Conservation (phyloP, 1,284 basidiomycete genomes). For the Ceratobasidium sp. region DNA sequence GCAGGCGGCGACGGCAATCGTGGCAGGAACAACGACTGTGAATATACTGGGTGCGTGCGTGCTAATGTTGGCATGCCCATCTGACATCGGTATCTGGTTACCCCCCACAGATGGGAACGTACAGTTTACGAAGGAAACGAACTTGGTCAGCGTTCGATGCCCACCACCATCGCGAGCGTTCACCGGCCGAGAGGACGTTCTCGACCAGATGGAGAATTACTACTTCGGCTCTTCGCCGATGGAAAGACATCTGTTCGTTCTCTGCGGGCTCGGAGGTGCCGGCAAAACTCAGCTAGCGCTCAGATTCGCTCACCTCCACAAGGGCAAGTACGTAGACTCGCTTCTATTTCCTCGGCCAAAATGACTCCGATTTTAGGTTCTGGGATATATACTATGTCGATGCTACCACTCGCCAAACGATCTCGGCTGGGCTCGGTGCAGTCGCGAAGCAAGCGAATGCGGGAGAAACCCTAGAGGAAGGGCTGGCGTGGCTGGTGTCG, state of each 20-base stretch:
- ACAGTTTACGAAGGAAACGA: too few species aligned
- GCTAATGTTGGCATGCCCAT: too few species aligned
- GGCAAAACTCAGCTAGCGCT: slow-evolving; percentile 13
- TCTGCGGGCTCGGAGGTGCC: slow-evolving; percentile 21
- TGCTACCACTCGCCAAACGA: slow-evolving; percentile 10
- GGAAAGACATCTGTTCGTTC: background rate
- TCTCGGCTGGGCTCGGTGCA: background rate
- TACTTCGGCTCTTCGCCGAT: background rate
- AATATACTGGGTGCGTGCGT: too few species aligned
- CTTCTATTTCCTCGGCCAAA: background rate
- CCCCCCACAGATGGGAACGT: too few species aligned
- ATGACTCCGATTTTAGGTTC: background rate
- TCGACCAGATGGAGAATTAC: background rate
- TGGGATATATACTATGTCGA: slow-evolving; percentile 16
- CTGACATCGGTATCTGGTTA: too few species aligned
- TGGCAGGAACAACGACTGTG: too few species aligned
- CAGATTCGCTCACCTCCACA: slow-evolving; percentile 8
- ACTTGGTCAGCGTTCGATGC: background rate
- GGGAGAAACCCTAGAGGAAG: background rate
- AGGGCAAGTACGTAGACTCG: background rate
- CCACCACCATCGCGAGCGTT: slow-evolving; percentile 11
- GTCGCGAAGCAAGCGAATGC: background rate
- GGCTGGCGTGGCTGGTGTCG: slow-evolving; percentile 25
- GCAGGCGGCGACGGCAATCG: too few species aligned
- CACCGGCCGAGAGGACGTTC: slow-evolving; percentile 6